These are phyloP conservation scores for Diospyros lotus DNA, from an alignment of 148 eudicot genomes.

Conservation along the genomic window DNA sequence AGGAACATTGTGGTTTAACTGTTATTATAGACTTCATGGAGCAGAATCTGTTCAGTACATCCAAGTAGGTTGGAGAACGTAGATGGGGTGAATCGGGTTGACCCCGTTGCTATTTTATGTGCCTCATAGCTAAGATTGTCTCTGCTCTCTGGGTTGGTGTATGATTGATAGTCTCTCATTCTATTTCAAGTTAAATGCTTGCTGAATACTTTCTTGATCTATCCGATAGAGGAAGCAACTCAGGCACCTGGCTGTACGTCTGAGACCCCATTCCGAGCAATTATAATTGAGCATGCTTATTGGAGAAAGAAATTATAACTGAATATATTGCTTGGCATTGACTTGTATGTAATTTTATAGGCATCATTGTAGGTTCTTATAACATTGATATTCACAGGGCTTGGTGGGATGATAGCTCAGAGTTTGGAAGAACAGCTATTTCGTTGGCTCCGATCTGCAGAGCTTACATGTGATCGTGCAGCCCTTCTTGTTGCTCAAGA, in stretches of 20 bases:
- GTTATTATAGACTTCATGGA: too few species aligned
- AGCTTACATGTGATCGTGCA: conserved; percentile 96
- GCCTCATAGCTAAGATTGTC: neutral
- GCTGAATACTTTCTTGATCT: neutral
- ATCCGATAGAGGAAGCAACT: neutral
- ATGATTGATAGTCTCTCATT: neutral
- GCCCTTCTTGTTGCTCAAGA: conserved; percentile 99
- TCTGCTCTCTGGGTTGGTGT: neutral
- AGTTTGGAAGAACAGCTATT: conserved; percentile 79
- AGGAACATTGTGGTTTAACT: too few species aligned
- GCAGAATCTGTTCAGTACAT: too few species aligned
- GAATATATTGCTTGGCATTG: too few species aligned
- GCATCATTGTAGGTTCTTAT: neutral
- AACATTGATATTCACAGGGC: conserved; percentile 35
- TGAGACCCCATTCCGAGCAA: neutral
- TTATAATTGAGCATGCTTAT: neutral
- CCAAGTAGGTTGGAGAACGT: too few species aligned
- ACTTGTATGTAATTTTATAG: too few species aligned
- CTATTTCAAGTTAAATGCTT: neutral
- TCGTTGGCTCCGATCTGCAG: conserved; percentile 98
- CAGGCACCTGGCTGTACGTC: neutral
- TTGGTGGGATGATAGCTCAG: conserved; percentile 87
- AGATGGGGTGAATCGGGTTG: too few species aligned
- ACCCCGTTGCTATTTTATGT: too few species aligned
- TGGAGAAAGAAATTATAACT: too few species aligned